These are phyloP conservation scores for Claviceps capensis DNA, from an alignment of 2,329 filamentous ascomycete species.

Conservation along the genomic window DNA sequence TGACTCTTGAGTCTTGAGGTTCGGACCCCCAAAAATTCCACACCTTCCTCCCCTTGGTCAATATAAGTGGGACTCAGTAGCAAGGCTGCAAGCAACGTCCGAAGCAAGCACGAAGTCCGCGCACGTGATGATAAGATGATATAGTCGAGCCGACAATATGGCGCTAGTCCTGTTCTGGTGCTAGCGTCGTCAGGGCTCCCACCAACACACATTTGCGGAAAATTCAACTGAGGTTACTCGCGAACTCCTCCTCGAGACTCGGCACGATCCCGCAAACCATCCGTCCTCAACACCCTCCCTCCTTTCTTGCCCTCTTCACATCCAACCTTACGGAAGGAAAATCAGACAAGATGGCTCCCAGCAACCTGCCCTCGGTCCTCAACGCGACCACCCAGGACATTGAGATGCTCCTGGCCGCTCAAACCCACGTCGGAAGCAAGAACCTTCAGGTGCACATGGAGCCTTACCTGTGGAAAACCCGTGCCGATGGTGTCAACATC, in stretches of 20 bases:
- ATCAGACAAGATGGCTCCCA: conserved; percentile 76
- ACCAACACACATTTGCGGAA: conserved; percentile 26
- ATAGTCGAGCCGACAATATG: neutral
- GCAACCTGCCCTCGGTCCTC: conserved; percentile 88
- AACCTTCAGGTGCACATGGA: conserved; percentile 99
- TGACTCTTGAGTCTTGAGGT: neutral
- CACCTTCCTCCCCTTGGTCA: neutral
- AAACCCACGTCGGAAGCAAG: conserved; percentile 95
- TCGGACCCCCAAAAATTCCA: conserved; percentile 21
- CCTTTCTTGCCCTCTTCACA: conserved; percentile 14
- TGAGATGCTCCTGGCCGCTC: conserved; percentile 96
- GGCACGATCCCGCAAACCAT: conserved; percentile 10
- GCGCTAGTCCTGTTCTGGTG: conserved; percentile 10
- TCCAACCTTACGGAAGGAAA: conserved; percentile 21
- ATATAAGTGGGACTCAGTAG: neutral
- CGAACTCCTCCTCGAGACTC: conserved; percentile 28
- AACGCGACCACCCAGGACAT: conserved; percentile 97
- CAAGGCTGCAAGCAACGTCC: neutral
- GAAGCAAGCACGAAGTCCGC: conserved; percentile 9
- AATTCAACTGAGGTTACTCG: conserved; percentile 19
- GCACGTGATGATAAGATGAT: conserved; percentile 20
- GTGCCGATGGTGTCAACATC: conserved; percentile 94
- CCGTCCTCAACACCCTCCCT: conserved; percentile 10
- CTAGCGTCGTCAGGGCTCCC: conserved; percentile 23
- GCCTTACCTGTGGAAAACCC: conserved; percentile 99